Evolutionary conservation across 306 rosid species (phyloP).

Genomic region (Sindora glabra): DNA sequence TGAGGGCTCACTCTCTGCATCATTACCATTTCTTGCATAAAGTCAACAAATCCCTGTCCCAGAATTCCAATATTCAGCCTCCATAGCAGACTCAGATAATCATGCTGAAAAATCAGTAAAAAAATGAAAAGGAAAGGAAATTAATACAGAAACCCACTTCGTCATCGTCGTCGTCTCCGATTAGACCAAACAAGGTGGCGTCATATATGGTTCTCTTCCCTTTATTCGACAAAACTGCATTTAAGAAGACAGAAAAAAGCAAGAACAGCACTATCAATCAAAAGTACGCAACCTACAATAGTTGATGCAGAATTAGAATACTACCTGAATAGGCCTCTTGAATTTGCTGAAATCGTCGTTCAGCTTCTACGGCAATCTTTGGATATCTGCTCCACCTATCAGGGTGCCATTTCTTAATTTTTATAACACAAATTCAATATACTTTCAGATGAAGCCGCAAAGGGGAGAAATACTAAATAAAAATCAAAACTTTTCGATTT

Average conservation of each 20-base stretch:
- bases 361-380: constrained; percentile 24
- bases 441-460: too few relatives aligned
- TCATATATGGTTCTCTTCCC: constrained; percentile 35
- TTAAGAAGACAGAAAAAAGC: not conserved
- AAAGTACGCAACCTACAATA: not conserved
- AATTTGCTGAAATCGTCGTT: constrained; percentile 25
- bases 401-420: constrained; percentile 32
- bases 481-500: not conserved
- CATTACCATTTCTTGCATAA: constrained; percentile 39
- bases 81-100: not conserved
- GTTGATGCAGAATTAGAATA: not conserved
- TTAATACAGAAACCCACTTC: constrained; percentile 9
- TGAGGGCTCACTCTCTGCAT: constrained; percentile 17
- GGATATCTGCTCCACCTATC: constrained; percentile 29
- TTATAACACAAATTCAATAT: not conserved
- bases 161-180: constrained; percentile 34
- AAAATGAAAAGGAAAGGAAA: too few relatives aligned
- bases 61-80: not conserved
- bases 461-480: not conserved
- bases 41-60: constrained; percentile 31
- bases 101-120: not conserved
- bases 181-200: constrained; percentile 32
- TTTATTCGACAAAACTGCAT: constrained; percentile 31
- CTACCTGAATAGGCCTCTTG: constrained; percentile 45
- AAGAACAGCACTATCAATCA: too few relatives aligned